Base-by-base conservation (phyloP, 2,329 filamentous ascomycete species). In the Cadophora gregata region DNA sequence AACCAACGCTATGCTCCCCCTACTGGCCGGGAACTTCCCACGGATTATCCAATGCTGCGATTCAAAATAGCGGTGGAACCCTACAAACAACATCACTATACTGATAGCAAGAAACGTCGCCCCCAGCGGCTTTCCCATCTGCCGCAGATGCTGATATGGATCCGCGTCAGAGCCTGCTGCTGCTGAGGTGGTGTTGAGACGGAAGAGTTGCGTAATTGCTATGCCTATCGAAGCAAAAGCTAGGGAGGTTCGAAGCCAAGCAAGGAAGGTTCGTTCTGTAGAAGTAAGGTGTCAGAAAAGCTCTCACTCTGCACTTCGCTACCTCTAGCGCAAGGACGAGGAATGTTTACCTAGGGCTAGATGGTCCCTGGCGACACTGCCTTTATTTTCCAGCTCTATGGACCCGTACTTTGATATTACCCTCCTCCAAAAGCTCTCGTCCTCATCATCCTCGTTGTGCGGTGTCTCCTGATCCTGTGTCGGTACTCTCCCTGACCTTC, bases 381-480 rank as follows among this genome's bases (percentile, higher is more conserved):
- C 92, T 79, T 93, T 95, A 75, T 96, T 96, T 78, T 96, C 92
- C 67, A 96, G 79, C 81, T 95, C 92, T 61, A 96, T 84, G 48
- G 69, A 72, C 31, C 76, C 75, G 71, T 89, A 83, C 65, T 81
- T 78, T 8, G 76, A 79, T 27, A 83, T 71, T 47, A 86, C 77
- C 36, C 76, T 75, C 72, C 80, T 80, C 83, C 85, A 88, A 85
- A 88, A 88, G 50, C 77, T 70, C 68, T 78, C 77, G 66, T 78
- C 69, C 48, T 75, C 70, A 56, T 73, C 69, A n/a, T 48, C 69
- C 21, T 63, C 68, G 6, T 42, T 16, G 38, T 42, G 38, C 14
- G 38, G 3, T 42, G 38, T 29, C n/a, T 47, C 47, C 67, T n/a
- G n/a, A n/a, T 59, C 67, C 16, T 45, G 36, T 19, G 47, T 63